A percentile compares a stretch with the other conserved stretches of the same genome.
Evolutionary conservation across 768 basidiomycete species (phyloP).

Genomic region (Cystobasidium onofrii): DNA sequence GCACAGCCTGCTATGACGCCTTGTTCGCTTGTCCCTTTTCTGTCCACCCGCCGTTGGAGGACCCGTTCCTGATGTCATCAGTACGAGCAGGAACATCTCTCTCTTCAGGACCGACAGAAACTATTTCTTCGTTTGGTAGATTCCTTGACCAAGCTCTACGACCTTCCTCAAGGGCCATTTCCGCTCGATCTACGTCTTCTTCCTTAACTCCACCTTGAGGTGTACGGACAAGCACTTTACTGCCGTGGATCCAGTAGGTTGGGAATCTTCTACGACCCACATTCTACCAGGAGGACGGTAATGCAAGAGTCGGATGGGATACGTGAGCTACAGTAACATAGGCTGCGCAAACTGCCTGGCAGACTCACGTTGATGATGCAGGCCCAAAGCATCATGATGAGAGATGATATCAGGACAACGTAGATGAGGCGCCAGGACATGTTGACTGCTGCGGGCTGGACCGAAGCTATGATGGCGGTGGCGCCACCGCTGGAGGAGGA

Average conservation of each 20-base stretch:
- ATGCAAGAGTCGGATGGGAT: too few relatives aligned
- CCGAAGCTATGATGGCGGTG: constrained; percentile 30
- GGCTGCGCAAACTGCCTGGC: too few relatives aligned
- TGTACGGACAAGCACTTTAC: not conserved
- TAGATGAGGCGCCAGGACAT: constrained; percentile 25
- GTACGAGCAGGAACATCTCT: not conserved
- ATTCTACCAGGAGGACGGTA: constrained; percentile 1
- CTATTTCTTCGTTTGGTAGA: not conserved
- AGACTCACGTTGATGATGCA: constrained; percentile 31
- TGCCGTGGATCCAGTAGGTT: constrained; percentile 17
- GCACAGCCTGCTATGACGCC: too few relatives aligned
- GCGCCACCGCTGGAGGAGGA: constrained; percentile 19
- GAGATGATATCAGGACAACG: constrained; percentile 8
- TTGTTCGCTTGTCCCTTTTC: too few relatives aligned
- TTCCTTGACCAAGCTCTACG: not conserved
- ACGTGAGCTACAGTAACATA: too few relatives aligned
- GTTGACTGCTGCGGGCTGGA: not conserved
- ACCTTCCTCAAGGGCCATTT: constrained; percentile 10
- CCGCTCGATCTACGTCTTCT: not conserved
- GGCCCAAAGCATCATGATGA: constrained; percentile 24
- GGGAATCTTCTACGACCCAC: constrained; percentile 22
- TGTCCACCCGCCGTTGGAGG: not conserved
- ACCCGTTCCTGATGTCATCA: not conserved
- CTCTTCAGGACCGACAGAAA: not conserved
- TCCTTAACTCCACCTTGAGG: not conserved